Evolutionary conservation across 495 filamentous ascomycete species (phyloP).

Genomic region (Lepidopterella palustris): DNA sequence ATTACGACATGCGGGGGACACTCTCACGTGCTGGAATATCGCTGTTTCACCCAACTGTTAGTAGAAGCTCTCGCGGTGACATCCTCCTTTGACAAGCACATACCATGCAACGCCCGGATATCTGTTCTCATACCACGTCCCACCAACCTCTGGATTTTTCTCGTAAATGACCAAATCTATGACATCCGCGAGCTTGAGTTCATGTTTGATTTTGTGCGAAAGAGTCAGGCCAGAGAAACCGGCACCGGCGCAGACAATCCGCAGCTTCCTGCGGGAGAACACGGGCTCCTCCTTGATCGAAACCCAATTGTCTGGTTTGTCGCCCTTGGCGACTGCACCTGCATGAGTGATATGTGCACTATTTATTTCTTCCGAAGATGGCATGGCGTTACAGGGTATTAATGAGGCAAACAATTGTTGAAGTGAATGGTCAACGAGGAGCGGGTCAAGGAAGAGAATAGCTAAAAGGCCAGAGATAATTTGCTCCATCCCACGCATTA

Average conservation of each 20-base stretch:
- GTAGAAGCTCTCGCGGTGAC: not conserved
- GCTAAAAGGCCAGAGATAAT: too few species aligned
- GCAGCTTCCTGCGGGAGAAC: not conserved
- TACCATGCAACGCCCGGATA: constrained; percentile 10
- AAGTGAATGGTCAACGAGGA: too few species aligned
- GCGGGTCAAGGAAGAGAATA: too few species aligned
- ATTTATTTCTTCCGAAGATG: not conserved
- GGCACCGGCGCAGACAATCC: constrained; percentile 1
- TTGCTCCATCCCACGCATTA: too few species aligned
- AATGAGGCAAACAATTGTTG: too few species aligned
- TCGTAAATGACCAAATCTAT: constrained; percentile 8
- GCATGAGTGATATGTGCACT: not conserved
- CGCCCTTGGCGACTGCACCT: not conserved
- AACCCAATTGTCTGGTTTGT: not conserved
- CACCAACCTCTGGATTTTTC: constrained; percentile 12
- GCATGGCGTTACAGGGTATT: not conserved
- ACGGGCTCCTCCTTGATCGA: constrained; percentile 1
- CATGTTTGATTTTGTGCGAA: constrained; percentile 3
- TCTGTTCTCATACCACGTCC: constrained; percentile 17
- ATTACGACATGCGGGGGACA: not conserved
- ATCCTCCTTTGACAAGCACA: not conserved
- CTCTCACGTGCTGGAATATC: constrained; percentile 5
- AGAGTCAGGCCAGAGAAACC: not conserved
- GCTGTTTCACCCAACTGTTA: not conserved
- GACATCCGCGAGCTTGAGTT: not conserved